Base-by-base conservation (phyloP, 2,329 filamentous ascomycete species). In the Teratosphaeria gauchensis region DNA sequence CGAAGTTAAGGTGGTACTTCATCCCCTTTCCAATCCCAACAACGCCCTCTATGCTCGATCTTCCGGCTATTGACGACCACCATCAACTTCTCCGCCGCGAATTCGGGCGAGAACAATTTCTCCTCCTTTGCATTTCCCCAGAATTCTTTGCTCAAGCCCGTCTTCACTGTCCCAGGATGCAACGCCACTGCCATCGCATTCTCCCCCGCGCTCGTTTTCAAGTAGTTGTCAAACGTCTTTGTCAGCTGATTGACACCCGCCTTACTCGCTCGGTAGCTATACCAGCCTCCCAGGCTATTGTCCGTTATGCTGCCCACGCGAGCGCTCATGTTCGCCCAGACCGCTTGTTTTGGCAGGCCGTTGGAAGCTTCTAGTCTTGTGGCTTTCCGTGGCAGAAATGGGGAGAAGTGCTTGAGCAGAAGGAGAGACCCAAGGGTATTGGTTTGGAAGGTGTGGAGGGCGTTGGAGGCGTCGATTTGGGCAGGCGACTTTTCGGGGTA, bases 161-260 rank as follows among this genome's bases (percentile, higher is more conserved):
- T 94, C 75, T 81, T 85, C 54, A 94, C 89, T 1, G 89, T 94
- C 2, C 90, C 89, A 1, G 90, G 90, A 73, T 94, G 90, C 68
- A 94, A 80, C 9, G 81, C 82, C 11, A 95, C 75, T 1, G 84
- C 84, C 63, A 90, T 77, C 0, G 87, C 88, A 56, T 82, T 84
- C 0, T 82, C 80, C 0, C 80, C 84, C 59, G 81, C 80, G 51
- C 79, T 77, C 3, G 79, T 76, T 38, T 73, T 73, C 33, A 94
- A 73, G 68, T 85, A 82, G 31, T 87, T 78, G 70, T 94, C 89
- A 61, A 90, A 84, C 6, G 82, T 87, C 73, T 85, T 88, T 7
- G 83, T 83, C 12, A 90, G 59, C 67, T 86, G 86, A 63, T 86
- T 90, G 3, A 92, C 84, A 1, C 80, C 88, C 0, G 88, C 83